Evolutionary conservation across 306 rosid species (phyloP).

Genomic region (Quillaja saponaria): DNA sequence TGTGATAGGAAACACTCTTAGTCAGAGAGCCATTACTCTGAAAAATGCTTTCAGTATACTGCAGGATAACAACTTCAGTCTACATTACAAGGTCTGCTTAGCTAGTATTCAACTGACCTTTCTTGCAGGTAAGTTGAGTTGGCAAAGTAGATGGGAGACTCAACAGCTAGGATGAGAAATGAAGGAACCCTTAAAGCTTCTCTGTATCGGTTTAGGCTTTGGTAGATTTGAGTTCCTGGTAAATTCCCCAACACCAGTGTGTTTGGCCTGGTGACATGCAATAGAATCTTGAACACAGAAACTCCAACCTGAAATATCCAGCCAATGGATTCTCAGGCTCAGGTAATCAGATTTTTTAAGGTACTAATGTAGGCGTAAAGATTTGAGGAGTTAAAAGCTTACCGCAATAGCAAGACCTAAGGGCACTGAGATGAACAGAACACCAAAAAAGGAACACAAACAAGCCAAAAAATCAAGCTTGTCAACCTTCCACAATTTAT

Average conservation of each 20-base stretch:
- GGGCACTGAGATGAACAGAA: conserved; percentile 91
- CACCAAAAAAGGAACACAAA: conserved; percentile 83
- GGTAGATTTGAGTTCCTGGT: conserved; percentile 83
- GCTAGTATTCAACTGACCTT: conserved; percentile 54
- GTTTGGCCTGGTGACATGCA: conserved; percentile 93
- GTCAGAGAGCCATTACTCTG: conserved; percentile 27
- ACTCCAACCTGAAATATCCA: conserved; percentile 67
- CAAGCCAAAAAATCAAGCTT: conserved; percentile 93
- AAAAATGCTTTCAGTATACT: too few species aligned
- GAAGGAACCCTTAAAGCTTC: conserved; percentile 82
- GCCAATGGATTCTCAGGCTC: conserved; percentile 10
- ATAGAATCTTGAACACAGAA: conserved; percentile 89
- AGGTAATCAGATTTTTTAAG: too few species aligned
- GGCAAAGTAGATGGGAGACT: conserved; percentile 94
- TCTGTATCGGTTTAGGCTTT: conserved; percentile 62
- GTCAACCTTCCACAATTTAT: conserved; percentile 84
- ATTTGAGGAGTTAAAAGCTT: conserved; percentile 28
- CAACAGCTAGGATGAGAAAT: conserved; percentile 79
- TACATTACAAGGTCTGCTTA: too few species aligned
- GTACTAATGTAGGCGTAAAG: too few species aligned
- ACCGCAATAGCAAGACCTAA: conserved; percentile 92
- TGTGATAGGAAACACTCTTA: conserved; percentile 37
- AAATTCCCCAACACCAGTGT: conserved; percentile 75
- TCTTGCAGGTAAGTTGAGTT: conserved; percentile 94
- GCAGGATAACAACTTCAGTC: too few species aligned